Evolutionary conservation across 495 filamentous ascomycete species (phyloP), one percentile per base, ranked within the genome.

Genomic region (Cercophora newfieldiana): DNA sequence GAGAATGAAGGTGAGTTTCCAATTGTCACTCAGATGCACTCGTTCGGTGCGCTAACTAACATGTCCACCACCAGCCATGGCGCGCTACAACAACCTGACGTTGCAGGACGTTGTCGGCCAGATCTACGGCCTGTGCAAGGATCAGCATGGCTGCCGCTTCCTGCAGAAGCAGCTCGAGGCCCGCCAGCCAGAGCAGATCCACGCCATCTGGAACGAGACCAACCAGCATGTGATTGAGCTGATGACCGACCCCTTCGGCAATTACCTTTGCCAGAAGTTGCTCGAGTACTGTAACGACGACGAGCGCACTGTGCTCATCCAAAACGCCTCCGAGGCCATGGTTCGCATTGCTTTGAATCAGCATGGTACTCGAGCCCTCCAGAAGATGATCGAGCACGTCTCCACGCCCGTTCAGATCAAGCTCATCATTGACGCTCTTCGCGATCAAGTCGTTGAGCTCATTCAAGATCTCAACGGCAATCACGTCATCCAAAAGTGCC

Each of bases 321-420:
- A 93, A 73, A 96, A 95, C 71, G 92, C 95, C 14, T 85, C 92
- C 10, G 84, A 87, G 10, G 86, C 93, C 57, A 88, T 99, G 76
- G 93, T 96, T 25, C 87, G 87, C 62, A 97, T 97, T 74, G 95
- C 96, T 7, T 79, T 97, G 59, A 98, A 98, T 77, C 92, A 96
- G 79, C 95, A 99, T 78, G 95, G 95, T 65, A 99, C 95, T 47
- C 87, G 95, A 30, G 95, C 95, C 68, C 78, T 99, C 63, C 95
- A 99, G 79, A 98, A 97, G 83, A 99, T 99, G 95, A 98, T 99
- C 66, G 95, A 99, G 74, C 94, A 90, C 71, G 91, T 99, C 69
- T 89, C 90, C 51, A 93, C 90, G 31, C 81, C 85, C 3, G 87
- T 90, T 69, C 83, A 92, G 79, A 90, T 93, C 51, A 81, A 90